Evolutionary conservation across 2,329 filamentous ascomycete species (phyloP).

Genomic region (Ascochyta pisi): DNA sequence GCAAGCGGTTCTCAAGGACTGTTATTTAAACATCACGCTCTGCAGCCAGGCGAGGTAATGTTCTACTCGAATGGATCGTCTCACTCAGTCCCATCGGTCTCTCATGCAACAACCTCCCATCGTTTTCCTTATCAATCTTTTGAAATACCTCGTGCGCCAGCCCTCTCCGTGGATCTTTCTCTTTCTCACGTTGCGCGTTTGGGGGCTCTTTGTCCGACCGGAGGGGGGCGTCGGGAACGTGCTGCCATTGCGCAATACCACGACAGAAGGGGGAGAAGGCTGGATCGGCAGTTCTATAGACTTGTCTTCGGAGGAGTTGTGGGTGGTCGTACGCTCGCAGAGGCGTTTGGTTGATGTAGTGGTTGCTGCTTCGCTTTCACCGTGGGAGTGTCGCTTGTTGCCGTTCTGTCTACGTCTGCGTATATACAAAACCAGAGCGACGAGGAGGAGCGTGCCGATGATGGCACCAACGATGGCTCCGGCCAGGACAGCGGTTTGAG

Average conservation of each 20-base stretch:
- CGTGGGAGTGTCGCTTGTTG: not conserved
- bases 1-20: no score
- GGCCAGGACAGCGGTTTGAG: slow-evolving; percentile 5
- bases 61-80: slow-evolving; percentile 24
- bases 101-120: slow-evolving; percentile 26
- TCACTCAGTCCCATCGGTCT: slow-evolving; percentile 25
- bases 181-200: not conserved
- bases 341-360: not conserved
- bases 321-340: not conserved
- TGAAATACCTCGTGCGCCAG: slow-evolving; percentile 19
- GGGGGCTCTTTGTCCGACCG: no score
- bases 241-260: no score
- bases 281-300: no score
- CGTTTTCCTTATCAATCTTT: slow-evolving; percentile 23
- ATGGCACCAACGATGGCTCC: not conserved
- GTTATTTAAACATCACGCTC: slow-evolving; percentile 17
- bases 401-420: not conserved
- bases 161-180: slow-evolving; percentile 6
- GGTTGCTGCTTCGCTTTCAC: no score
- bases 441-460: not conserved
- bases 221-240: no score
- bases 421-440: not conserved
- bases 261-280: no score
- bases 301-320: not conserved
- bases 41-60: slow-evolving; percentile 21